Base-by-base conservation (phyloP, 192 early-diverging fungal genomes). In the Backusella circina region DNA sequence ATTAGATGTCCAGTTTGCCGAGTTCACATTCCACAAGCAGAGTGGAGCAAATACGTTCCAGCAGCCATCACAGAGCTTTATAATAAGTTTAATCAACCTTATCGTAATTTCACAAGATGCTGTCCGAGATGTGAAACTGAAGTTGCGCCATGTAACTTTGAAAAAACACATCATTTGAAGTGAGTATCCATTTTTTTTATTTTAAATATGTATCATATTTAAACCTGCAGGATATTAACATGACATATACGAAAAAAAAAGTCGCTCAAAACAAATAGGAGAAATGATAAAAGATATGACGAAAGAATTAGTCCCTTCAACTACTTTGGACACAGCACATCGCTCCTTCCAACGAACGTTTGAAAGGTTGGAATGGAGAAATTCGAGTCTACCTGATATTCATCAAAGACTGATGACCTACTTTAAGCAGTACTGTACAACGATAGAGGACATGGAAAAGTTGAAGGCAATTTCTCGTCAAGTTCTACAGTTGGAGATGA, bases 1-100 rank as follows among this genome's bases (percentile, higher is more conserved):
- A 86, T 87, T 66, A 84, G 84, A 68, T 87, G 86, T 67, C 86
- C 86, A 50, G 86, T 87, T 23, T 87, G 86, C 66, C 84, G 82
- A 70, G 83, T 84, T 37, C 37, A 70, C 23, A 77, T 87, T 26
- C 70, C 83, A 65, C 76, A 81, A 31, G 65, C 83, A 21, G 86
- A 87, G 73, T 87, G 86, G 86, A 78, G 81, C 74, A 84, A 84
- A 81, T 87, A 87, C 50, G 86, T 87, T 2, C 81, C 84, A 44
- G 76, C 77, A 57, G 50, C 39, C n/a, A 79, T 78, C 13, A 72
- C 81, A 21, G 78, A 78, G 13, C 79, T 80, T 6, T 87, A 86
- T 66, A 72, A 84, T 16, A 81, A 76, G 31, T 87, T 82, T 64
- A 87, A 87, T 74, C 85, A 84, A 67, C 86, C 86, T 5, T 87